Conservation (phyloP, 768 basidiomycete species). For the Podaxis sp. region DNA sequence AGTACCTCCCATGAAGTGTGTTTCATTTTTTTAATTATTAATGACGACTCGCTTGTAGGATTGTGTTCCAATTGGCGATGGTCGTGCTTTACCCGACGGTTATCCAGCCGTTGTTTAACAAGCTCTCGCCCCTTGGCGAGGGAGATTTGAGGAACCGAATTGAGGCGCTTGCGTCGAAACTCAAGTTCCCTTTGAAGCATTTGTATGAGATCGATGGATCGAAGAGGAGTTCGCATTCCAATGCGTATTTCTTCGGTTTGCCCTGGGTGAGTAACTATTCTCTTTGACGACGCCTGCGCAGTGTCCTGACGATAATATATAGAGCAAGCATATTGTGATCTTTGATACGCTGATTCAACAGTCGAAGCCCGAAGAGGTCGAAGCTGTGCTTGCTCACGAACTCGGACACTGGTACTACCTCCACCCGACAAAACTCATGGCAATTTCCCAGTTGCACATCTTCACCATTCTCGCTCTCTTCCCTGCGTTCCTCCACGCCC, state of each 20-base stretch:
- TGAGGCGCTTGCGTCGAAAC: slow-evolving; percentile 69
- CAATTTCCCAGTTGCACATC: slow-evolving; percentile 83
- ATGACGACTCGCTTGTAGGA: slow-evolving; percentile 33
- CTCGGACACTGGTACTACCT: slow-evolving; percentile 94
- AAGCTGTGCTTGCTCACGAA: slow-evolving; percentile 93
- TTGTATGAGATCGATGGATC: slow-evolving; percentile 97
- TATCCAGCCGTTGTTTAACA: slow-evolving; percentile 97
- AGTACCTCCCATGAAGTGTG: slow-evolving; percentile 22
- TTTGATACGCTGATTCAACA: slow-evolving; percentile 97
- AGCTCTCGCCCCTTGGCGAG: slow-evolving; percentile 77
- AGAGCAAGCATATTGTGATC: slow-evolving; percentile 95
- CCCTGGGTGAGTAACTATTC: slow-evolving; percentile 64
- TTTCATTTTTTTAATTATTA: not conserved
- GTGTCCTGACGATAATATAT: not conserved
- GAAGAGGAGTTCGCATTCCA: slow-evolving; percentile 91
- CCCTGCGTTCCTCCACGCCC: slow-evolving; percentile 84
- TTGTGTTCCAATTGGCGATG: slow-evolving; percentile 81
- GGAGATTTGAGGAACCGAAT: slow-evolving; percentile 78
- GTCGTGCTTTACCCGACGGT: slow-evolving; percentile 78
- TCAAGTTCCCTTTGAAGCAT: slow-evolving; percentile 92
- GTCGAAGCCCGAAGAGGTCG: slow-evolving; percentile 86
- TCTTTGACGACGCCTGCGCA: not conserved
- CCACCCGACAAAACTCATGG: slow-evolving; percentile 87
- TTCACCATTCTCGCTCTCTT: slow-evolving; percentile 83
- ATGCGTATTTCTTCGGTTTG: slow-evolving; percentile 98